Evolutionary conservation across 495 filamentous ascomycete species (phyloP).

Genomic region (Penicillium ochrochloron): DNA sequence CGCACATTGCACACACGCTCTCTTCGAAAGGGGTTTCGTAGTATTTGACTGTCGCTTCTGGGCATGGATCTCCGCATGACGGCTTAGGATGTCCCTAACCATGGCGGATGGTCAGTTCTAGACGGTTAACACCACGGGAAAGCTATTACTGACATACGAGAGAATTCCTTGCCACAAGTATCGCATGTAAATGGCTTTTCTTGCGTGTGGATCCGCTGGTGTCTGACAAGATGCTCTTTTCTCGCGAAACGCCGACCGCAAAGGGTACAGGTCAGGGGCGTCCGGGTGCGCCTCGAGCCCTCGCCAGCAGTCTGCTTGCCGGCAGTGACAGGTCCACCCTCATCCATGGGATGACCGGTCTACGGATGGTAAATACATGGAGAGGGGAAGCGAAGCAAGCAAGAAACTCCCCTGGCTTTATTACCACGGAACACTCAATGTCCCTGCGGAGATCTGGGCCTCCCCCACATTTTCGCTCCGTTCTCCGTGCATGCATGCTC

Average conservation of each 20-base stretch:
- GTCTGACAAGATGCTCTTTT: constrained; percentile 9
- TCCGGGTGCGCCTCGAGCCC: neutral
- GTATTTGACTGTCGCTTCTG: neutral
- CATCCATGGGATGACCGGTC: neutral
- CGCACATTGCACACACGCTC: constrained; percentile 10
- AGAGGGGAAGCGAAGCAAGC: neutral
- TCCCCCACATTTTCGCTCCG: constrained; percentile 8
- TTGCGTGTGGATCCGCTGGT: constrained; percentile 5
- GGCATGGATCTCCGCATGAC: constrained; percentile 2
- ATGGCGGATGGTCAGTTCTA: neutral
- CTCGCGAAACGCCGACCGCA: constrained; percentile 8
- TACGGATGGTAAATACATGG: neutral
- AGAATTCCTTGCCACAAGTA: constrained; percentile 8
- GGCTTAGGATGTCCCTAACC: constrained; percentile 7
- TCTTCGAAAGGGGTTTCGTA: neutral
- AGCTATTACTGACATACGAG: constrained; percentile 9
- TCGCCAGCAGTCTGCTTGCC: neutral
- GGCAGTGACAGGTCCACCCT: neutral
- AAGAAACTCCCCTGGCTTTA: neutral
- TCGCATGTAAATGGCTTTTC: constrained; percentile 12
- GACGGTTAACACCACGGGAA: neutral
- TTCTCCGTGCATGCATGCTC: too few relatives aligned
- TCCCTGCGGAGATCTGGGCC: neutral
- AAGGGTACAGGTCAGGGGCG: neutral
- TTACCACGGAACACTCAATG: neutral